Evolutionary conservation across 345 rosid species (phyloP).

Genomic region (Boechera divaricarpa): DNA sequence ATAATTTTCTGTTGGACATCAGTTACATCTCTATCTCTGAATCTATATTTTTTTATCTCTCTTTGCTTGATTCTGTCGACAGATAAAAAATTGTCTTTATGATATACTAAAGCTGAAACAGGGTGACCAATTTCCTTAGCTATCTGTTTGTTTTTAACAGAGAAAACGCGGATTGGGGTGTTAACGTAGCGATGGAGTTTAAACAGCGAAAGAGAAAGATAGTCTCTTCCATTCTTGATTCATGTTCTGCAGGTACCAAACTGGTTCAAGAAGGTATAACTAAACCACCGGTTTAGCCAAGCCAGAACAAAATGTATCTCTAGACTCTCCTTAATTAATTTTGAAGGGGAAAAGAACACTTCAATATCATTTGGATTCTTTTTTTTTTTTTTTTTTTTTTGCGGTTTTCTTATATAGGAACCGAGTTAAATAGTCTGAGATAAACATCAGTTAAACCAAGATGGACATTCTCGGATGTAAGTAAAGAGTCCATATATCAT

Average conservation of each 20-base stretch:
- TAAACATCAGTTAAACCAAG: too few species aligned
- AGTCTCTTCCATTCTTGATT: conserved; percentile 67
- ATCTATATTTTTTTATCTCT: not conserved
- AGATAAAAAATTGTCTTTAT: conserved; percentile 46
- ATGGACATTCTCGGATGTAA: too few species aligned
- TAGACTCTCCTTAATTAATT: too few species aligned
- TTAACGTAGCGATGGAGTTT: conserved; percentile 61
- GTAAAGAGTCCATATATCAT: too few species aligned
- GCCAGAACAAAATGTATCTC: not conserved
- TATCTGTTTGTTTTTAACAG: conserved; percentile 45
- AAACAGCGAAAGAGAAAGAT: conserved; percentile 69
- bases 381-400: too few species aligned
- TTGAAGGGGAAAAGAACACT: too few species aligned
- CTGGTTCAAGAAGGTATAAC: conserved; percentile 55
- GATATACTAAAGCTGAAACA: not conserved
- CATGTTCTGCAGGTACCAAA: conserved; percentile 68
- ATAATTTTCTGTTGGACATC: not conserved
- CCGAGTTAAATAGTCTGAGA: too few species aligned
- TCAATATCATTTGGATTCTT: too few species aligned
- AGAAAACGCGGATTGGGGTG: conserved; percentile 62
- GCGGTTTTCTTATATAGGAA: too few species aligned
- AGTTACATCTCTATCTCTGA: not conserved
- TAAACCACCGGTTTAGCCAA: conserved; percentile 39
- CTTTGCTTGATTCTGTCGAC: conserved; percentile 44
- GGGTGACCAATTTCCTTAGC: not conserved